Conservation (phyloP, 2,329 filamentous ascomycete species). For the Penicillium sp. region DNA sequence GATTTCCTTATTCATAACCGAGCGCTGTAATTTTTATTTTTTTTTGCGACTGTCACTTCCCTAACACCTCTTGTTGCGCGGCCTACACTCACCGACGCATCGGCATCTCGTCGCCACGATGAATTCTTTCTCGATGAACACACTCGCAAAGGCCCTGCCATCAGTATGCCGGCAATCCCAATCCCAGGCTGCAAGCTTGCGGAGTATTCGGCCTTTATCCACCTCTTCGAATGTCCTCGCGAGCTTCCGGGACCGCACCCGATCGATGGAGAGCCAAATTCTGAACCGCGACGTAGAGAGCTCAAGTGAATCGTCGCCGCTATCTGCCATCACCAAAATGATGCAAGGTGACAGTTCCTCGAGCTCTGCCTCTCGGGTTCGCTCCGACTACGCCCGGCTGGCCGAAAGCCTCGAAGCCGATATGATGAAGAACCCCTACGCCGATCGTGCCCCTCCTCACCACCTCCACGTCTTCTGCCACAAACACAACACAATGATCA, state of each 20-base stretch:
- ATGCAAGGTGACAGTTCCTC: conserved; percentile 29
- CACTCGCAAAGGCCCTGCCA: conserved; percentile 33
- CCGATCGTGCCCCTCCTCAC: conserved; percentile 57
- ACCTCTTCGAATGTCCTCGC: conserved; percentile 25
- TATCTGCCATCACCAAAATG: conserved; percentile 32
- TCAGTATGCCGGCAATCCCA: conserved; percentile 31
- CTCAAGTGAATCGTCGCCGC: conserved; percentile 20
- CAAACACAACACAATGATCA: conserved; percentile 96
- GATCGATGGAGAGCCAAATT: conserved; percentile 31
- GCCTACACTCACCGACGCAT: conserved; percentile 4
- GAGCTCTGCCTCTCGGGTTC: conserved; percentile 17
- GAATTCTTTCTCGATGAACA: conserved; percentile 33
- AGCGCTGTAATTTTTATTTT: not conserved
- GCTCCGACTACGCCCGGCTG: conserved; percentile 32
- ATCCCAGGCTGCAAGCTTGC: conserved; percentile 17
- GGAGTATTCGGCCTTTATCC: conserved; percentile 35
- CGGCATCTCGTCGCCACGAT: conserved; percentile 23
- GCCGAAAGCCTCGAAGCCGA: conserved; percentile 36
- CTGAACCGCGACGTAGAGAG: conserved; percentile 22
- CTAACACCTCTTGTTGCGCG: not conserved
- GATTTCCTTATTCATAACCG: not conserved
- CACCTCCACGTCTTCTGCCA: conserved; percentile 84
- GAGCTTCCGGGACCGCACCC: conserved; percentile 17
- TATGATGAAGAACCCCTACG: conserved; percentile 37
- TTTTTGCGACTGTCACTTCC: not conserved